Percentiles rank a stretch among this genome's conserved stretches.
phyloP scores from a whole-genome alignment of 805 yeast species.

The Lachancea fermentati region DNA sequence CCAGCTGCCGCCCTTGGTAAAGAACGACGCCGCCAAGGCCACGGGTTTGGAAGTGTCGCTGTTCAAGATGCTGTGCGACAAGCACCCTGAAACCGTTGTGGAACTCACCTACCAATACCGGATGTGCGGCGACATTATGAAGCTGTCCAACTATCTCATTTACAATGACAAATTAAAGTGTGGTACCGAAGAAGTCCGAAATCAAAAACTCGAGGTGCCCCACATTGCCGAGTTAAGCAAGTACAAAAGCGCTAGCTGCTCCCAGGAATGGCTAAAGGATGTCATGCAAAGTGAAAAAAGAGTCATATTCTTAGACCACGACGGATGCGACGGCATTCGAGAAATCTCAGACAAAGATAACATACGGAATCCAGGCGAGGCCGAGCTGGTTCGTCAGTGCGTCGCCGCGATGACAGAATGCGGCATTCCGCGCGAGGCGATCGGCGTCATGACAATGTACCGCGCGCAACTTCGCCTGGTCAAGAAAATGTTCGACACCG shows the following conservation, averaged over 20 bases:
- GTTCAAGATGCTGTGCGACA: constrained; percentile 67
- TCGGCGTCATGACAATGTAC: constrained; percentile 89
- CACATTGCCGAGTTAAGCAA: constrained; percentile 18
- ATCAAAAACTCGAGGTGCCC: constrained; percentile 50
- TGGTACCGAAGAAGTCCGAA: constrained; percentile 61
- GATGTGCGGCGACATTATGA: constrained; percentile 88
- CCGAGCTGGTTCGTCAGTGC: constrained; percentile 53
- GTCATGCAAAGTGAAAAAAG: constrained; percentile 49
- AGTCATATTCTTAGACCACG: constrained; percentile 81
- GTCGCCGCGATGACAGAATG: constrained; percentile 50
- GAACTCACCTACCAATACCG: constrained; percentile 81
- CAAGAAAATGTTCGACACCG: constrained; percentile 21
- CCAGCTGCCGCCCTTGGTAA: constrained; percentile 87
- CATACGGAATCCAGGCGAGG: constrained; percentile 70
- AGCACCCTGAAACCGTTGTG: constrained; percentile 67
- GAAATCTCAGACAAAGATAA: constrained; percentile 61
- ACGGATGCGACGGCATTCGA: constrained; percentile 42
- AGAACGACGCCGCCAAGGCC: constrained; percentile 54
- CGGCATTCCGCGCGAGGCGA: constrained; percentile 54
- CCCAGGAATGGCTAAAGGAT: constrained; percentile 47
- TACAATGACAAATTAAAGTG: constrained; percentile 73
- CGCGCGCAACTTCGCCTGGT: constrained; percentile 68
- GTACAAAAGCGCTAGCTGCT: neutral
- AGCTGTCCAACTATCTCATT: constrained; percentile 69
- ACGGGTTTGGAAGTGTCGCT: constrained; percentile 63